These are phyloP conservation scores for Cercospora zeina DNA, from an alignment of 2,329 filamentous ascomycete genomes.

Conservation along the genomic window DNA sequence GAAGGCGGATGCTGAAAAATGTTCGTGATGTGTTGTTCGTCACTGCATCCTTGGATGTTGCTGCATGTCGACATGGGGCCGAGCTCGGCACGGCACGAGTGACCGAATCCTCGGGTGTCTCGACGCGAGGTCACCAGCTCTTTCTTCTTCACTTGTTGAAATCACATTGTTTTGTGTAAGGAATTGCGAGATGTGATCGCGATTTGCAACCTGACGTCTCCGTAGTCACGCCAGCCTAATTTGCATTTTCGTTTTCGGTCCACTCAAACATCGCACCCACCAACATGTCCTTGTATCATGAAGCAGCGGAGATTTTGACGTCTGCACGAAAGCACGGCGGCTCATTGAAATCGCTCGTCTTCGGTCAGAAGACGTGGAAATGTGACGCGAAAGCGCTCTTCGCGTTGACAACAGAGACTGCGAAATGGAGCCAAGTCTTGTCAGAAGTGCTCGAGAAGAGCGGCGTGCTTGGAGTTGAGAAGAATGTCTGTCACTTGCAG, in stretches of 20 bases:
- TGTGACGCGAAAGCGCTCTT: conserved; percentile 80
- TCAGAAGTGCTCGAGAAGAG: conserved; percentile 87
- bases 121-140: not conserved
- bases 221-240: not conserved
- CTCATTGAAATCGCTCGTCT: conserved; percentile 84
- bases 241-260: not conserved
- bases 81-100: conserved; percentile 8
- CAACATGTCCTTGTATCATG: conserved; percentile 90
- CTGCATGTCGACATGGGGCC: conserved; percentile 9
- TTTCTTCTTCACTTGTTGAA: not conserved
- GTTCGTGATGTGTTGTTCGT: not conserved
- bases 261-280: not conserved
- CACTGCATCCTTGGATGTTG: not conserved
- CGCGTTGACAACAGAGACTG: conserved; percentile 79
- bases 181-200: not conserved
- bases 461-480: conserved; percentile 73
- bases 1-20: not conserved
- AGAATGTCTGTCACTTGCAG: conserved; percentile 62
- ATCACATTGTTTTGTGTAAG: not conserved
- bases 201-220: not conserved
- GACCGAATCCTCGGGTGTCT: not conserved
- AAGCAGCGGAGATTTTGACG: conserved; percentile 74
- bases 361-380: conserved; percentile 70
- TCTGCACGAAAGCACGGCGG: conserved; percentile 66
- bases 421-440: conserved; percentile 85